phyloP scores from a whole-genome alignment of 805 yeast genomes.

The Kazachstania kunashirensis region DNA sequence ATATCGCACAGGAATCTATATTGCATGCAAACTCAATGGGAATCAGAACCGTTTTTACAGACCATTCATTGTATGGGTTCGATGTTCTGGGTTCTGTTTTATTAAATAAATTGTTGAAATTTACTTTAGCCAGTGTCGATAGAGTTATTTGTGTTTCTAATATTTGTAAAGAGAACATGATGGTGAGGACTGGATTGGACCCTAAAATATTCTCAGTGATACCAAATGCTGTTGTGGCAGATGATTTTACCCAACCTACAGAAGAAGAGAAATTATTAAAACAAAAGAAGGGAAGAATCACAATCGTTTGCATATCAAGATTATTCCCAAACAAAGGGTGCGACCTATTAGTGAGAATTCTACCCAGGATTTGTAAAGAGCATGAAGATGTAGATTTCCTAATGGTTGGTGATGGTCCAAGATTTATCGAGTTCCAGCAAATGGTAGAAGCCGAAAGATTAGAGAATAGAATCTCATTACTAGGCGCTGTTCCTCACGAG shows the following conservation, averaged over 20 bases:
- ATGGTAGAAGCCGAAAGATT: slow-evolving; percentile 80
- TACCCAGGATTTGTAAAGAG: slow-evolving; percentile 68
- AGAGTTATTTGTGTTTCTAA: slow-evolving; percentile 95
- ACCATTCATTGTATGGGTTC: slow-evolving; percentile 92
- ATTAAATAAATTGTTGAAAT: slow-evolving; percentile 78
- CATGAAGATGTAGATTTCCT: slow-evolving; percentile 62
- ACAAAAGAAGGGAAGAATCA: slow-evolving; percentile 35
- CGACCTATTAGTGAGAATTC: slow-evolving; percentile 71
- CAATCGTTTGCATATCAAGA: slow-evolving; percentile 85
- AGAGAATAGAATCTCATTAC: slow-evolving; percentile 76
- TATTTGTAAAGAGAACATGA: slow-evolving; percentile 93
- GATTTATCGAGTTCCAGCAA: slow-evolving; percentile 85
- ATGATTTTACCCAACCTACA: slow-evolving; percentile 57
- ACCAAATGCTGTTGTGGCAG: slow-evolving; percentile 88
- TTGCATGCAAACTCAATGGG: slow-evolving; percentile 94
- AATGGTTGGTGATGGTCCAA: slow-evolving; percentile 97
- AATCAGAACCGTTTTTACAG: slow-evolving; percentile 82
- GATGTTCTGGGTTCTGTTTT: slow-evolving; percentile 73
- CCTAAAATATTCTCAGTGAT: slow-evolving; percentile 78
- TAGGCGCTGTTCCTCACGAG: slow-evolving; percentile 87
- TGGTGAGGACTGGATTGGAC: slow-evolving; percentile 71
- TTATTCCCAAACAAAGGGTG: slow-evolving; percentile 95
- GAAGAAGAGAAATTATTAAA: slow-evolving; percentile 3
- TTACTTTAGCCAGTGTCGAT: slow-evolving; percentile 76
- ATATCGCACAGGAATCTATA: slow-evolving; percentile 81